Percentiles rank a stretch among this genome's conserved stretches.
Evolutionary conservation across 257 asterid genomes (phyloP).

Genomic region (Penstemon newberryi): DNA sequence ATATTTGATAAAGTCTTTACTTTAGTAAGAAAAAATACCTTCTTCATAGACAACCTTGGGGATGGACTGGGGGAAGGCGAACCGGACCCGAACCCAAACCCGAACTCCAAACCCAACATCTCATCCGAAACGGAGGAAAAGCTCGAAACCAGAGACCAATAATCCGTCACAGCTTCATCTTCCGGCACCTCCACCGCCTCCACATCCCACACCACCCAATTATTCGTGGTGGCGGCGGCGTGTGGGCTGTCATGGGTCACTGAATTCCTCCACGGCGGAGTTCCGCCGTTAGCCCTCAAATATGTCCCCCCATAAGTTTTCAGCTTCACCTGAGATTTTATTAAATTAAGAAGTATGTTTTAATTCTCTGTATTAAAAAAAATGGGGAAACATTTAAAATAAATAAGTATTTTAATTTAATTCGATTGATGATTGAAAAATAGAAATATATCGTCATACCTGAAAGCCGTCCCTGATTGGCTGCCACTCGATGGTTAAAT

Average conservation of each 20-base stretch:
- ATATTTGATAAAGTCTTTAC: constrained; percentile 16
- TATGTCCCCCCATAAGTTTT: constrained; percentile 60
- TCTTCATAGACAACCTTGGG: constrained; percentile 47
- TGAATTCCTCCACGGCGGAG: constrained; percentile 93
- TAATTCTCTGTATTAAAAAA: too few relatives aligned
- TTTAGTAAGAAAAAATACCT: constrained; percentile 47
- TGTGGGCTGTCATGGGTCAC: constrained; percentile 72
- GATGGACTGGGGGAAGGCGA: constrained; percentile 49
- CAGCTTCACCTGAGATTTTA: constrained; percentile 41
- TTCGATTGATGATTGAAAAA: too few relatives aligned
- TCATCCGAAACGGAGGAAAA: constrained; percentile 83
- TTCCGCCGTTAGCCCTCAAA: constrained; percentile 88
- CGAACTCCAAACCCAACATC: constrained; percentile 61
- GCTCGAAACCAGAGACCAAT: constrained; percentile 70
- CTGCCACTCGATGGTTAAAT: constrained; percentile 62
- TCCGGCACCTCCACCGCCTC: constrained; percentile 75
- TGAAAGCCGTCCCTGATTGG: constrained; percentile 84
- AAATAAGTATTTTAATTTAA: too few relatives aligned
- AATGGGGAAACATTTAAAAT: too few relatives aligned
- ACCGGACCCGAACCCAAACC: constrained; percentile 48
- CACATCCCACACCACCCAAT: constrained; percentile 82
- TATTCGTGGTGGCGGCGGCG: constrained; percentile 47
- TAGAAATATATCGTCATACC: too few relatives aligned
- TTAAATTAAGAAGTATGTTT: too few relatives aligned
- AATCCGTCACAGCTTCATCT: constrained; percentile 60